These are phyloP conservation scores for Lachnellula cervina DNA, from an alignment of 2,329 filamentous ascomycete species.

Conservation along the genomic window DNA sequence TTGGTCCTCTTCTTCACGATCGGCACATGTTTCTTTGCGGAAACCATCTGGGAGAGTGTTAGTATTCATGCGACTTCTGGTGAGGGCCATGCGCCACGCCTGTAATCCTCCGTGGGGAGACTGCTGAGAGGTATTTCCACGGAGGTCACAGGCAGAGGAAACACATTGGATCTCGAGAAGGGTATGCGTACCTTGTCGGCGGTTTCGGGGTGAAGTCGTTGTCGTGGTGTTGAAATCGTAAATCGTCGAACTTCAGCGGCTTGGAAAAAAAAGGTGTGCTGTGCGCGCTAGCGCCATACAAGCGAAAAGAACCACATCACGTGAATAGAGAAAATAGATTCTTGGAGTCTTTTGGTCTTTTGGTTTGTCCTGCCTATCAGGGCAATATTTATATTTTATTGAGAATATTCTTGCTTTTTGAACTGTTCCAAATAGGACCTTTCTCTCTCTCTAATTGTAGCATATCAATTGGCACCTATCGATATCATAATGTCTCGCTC, in stretches of 20 bases:
- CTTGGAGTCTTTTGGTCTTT: slow-evolving; percentile 6
- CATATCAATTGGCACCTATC: too few species aligned
- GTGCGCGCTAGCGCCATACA: too few species aligned
- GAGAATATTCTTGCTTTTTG: too few species aligned
- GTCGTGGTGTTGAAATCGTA: slow-evolving; percentile 20
- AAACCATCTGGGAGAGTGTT: slow-evolving; percentile 69
- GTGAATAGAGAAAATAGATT: not conserved
- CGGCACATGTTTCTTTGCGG: slow-evolving; percentile 98
- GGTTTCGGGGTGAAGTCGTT: slow-evolving; percentile 27
- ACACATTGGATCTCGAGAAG: not conserved
- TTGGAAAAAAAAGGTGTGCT: too few species aligned
- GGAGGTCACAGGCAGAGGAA: too few species aligned
- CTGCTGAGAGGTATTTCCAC: too few species aligned
- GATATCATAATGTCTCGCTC: too few species aligned
- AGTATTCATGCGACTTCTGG: slow-evolving; percentile 2
- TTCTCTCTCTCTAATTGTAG: too few species aligned
- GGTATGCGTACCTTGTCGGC: slow-evolving; percentile 29
- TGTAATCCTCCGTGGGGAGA: too few species aligned
- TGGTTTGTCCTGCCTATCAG: not conserved
- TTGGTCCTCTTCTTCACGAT: slow-evolving; percentile 98
- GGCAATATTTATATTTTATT: too few species aligned
- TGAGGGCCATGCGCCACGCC: too few species aligned
- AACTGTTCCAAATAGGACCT: too few species aligned
- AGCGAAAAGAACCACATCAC: slow-evolving; percentile 2
- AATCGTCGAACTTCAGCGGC: slow-evolving; percentile 5